Evolutionary conservation across 495 filamentous ascomycete genomes (phyloP), one percentile per base, ranked within the genome.

Genomic region (Pyrenula massariospora): DNA sequence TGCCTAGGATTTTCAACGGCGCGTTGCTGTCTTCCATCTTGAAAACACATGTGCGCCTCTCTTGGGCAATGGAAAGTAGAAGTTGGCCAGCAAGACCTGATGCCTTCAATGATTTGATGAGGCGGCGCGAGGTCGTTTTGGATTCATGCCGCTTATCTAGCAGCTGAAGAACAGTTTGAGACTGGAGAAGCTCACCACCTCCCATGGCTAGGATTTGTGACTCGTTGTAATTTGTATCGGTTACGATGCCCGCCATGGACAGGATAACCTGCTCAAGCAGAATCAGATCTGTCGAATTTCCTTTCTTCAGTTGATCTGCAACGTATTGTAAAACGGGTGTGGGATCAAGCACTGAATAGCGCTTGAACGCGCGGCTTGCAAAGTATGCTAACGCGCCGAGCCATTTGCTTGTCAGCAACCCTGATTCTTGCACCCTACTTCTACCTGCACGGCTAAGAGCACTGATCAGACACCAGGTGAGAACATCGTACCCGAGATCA

Each of bases 191-290:
- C 42, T 88, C 84, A 10, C 93, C 92, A 54, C 91, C 90, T 12
- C 88, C 86, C 81, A 99, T 87, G 12, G 87, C 89, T 53, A 83
- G 77, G 2, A 95, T 77, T 65, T 96, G 91, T 12, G 80, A 71
- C 55, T 99, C 93, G 36, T 87, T 96, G 59, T 94, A 88, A 64
- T 88, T 86, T 42, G 83, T 75, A 60, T 91, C 86, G 0, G 91
- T 83, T 22, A 91, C 83, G 42, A 99, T 88, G 31, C 94, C 94
- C 12, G 87, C 86, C 94, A 97, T 96, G 2, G 87, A 88, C 25
- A 78, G 84, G 51, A 95, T 87, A 47, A 97, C 72, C 61, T 96
- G 86, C 65, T 93, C 85, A 49, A 99, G 67, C 54, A 99, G 84
- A 54, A 95, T 85, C 2, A 97, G 76, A 62, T 96, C 91, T 15